Base-by-base conservation (phyloP, 306 rosid genomes). In the Luffa aegyptiaca region DNA sequence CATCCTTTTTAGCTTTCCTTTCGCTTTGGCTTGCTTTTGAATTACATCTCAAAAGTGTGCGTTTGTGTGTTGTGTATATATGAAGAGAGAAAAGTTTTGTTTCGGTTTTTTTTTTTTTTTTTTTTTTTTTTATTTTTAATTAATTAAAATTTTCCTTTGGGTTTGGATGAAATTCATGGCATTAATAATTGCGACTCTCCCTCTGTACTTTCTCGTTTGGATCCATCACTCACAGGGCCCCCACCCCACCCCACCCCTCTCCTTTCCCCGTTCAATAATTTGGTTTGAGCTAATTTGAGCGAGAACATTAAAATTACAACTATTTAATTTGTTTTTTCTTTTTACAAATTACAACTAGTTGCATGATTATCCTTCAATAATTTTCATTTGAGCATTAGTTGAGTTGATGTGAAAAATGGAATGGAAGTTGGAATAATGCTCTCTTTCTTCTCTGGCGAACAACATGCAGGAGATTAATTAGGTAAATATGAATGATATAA, bases 121-220 rank as follows among this genome's bases (percentile, higher is more conserved):
- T n/a, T n/a, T n/a, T n/a, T n/a, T n/a, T n/a, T n/a, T n/a, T n/a
- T n/a, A n/a, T n/a, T n/a, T n/a, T n/a, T n/a, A n/a, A n/a, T n/a
- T n/a, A n/a, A n/a, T n/a, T n/a, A n/a, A n/a, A 65, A 3, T 46
- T 26, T 21, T 51, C 6, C 1, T 11, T 8, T 51, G 41, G 79
- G 5, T 74, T 35, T 31, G 84, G 82, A 87, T 84, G 96, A 89
- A 89, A 90, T 86, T 77, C 68, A 88, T 85, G 94, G 85, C 63
- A 80, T 75, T 89, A 92, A 90, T 89, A 90, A 92, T 92, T 87
- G 93, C 86, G 77, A 33, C 81, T 84, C 33, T 37, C 92, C 85
- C 83, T 78, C 88, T 86, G 89, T 88, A 84, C 83, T 87, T 87
- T 56, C 84, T 73, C 80, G 81, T 89, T 85, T 86, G 83, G 87